Evolutionary conservation across 192 early-diverging fungal genomes (phyloP).

Genomic region (Phlyctochytrium bullatum): DNA sequence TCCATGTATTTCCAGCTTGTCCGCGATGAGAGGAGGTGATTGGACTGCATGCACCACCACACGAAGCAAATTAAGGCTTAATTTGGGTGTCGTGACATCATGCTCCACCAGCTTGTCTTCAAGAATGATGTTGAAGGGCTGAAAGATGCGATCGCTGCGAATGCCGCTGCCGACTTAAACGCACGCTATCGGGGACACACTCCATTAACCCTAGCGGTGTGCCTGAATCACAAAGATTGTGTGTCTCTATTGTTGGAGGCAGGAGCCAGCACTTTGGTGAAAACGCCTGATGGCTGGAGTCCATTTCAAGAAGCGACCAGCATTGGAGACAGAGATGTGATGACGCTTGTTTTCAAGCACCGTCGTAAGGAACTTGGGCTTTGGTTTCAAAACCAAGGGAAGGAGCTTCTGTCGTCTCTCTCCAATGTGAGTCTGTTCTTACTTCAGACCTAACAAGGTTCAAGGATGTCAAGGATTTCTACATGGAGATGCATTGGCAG

Average conservation of each 20-base stretch:
- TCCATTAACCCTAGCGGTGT: conserved; percentile 47
- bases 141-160: neutral
- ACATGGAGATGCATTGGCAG: conserved; percentile 46
- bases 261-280: conserved; percentile 29
- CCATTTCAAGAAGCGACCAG: conserved; percentile 52
- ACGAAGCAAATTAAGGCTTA: too few relatives aligned
- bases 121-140: conserved; percentile 15
- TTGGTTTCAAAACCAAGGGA: conserved; percentile 37
- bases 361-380: conserved; percentile 30
- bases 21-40: too few relatives aligned
- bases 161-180: conserved; percentile 5
- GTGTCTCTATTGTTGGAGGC: conserved; percentile 34
- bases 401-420: conserved; percentile 23
- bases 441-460: neutral
- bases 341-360: conserved; percentile 21
- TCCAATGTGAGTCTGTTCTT: conserved; percentile 14
- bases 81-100: too few relatives aligned
- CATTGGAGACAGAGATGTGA: conserved; percentile 41
- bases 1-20: too few relatives aligned
- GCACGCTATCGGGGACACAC: conserved; percentile 41
- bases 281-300: conserved; percentile 46
- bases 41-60: too few relatives aligned
- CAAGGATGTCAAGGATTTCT: conserved; percentile 43
- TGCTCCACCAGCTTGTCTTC: conserved; percentile 25
- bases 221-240: conserved; percentile 33